These are phyloP conservation scores for Aspergillus fijiensis DNA, from an alignment of 2,329 filamentous ascomycete genomes.

Conservation along the genomic window DNA sequence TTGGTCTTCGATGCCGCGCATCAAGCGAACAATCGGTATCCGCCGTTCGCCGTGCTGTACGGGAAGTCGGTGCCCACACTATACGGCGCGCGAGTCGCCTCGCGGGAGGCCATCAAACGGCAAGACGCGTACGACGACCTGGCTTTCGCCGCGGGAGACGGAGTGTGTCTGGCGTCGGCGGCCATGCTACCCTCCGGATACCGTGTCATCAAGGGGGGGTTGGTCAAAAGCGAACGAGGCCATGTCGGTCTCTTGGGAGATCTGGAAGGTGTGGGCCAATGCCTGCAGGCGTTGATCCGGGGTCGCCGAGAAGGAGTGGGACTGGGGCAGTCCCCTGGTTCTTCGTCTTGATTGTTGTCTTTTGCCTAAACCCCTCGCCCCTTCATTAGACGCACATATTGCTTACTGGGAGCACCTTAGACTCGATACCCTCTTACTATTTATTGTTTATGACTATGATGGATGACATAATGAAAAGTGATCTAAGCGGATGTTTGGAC, in stretches of 20 bases:
- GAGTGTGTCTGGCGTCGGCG: slow-evolving; percentile 80
- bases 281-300: slow-evolving; percentile 65
- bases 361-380: background rate
- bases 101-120: slow-evolving; percentile 70
- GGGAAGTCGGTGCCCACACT: slow-evolving; percentile 85
- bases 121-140: slow-evolving; percentile 82
- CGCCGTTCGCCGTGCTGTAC: slow-evolving; percentile 79
- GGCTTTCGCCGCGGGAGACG: slow-evolving; percentile 82
- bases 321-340: slow-evolving; percentile 42
- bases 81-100: slow-evolving; percentile 72
- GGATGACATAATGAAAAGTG: slow-evolving; percentile 3
- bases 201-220: slow-evolving; percentile 67
- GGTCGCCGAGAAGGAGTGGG: slow-evolving; percentile 74
- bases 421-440: background rate
- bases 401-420: background rate
- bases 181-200: slow-evolving; percentile 85
- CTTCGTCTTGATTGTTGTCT: slow-evolving; percentile 4
- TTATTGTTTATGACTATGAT: slow-evolving; percentile 2
- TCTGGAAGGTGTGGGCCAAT: slow-evolving; percentile 74
- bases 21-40: slow-evolving; percentile 69
- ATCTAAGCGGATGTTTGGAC: background rate
- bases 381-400: slow-evolving; percentile 5
- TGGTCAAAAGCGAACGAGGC: slow-evolving; percentile 77
- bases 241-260: slow-evolving; percentile 88
- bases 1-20: slow-evolving; percentile 62